Conservation (phyloP, 805 yeast species). For the Saccharomyces eubayanus region DNA sequence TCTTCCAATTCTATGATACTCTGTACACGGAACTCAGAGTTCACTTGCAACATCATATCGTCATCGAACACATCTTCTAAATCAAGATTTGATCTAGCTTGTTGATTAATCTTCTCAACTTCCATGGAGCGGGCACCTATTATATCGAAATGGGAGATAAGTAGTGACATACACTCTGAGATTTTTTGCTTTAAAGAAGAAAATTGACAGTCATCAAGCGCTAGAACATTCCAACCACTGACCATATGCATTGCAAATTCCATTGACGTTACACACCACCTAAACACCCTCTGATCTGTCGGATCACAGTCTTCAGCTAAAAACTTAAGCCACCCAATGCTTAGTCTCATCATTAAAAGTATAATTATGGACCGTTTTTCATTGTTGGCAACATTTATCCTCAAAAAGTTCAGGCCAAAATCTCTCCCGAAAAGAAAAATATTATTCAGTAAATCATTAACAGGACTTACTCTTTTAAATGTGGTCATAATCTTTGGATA, state of each 20-base stretch:
- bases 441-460: conserved; percentile 70
- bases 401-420: conserved; percentile 63
- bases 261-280: conserved; percentile 93
- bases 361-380: conserved; percentile 58
- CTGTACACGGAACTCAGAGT: conserved; percentile 60
- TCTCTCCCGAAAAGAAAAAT: conserved; percentile 74
- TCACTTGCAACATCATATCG: conserved; percentile 44
- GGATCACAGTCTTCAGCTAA: conserved; percentile 95
- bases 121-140: conserved; percentile 88
- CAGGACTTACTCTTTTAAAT: conserved; percentile 53
- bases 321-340: conserved; percentile 90
- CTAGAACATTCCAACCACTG: conserved; percentile 77
- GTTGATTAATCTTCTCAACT: conserved; percentile 39
- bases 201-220: conserved; percentile 72
- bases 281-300: conserved; percentile 79
- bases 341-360: conserved; percentile 60
- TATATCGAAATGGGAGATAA: conserved; percentile 92
- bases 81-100: conserved; percentile 27
- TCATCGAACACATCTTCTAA: conserved; percentile 43
- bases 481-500: conserved; percentile 43
- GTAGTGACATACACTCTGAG: conserved; percentile 86
- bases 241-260: conserved; percentile 96
- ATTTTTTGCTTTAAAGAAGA: conserved; percentile 66
- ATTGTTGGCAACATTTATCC: conserved; percentile 48
- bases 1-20: conserved; percentile 59